Evolutionary conservation across 2,329 filamentous ascomycete genomes (phyloP), one percentile per base, ranked within the genome.

Genomic region (Sporothrix brunneoviolacea): DNA sequence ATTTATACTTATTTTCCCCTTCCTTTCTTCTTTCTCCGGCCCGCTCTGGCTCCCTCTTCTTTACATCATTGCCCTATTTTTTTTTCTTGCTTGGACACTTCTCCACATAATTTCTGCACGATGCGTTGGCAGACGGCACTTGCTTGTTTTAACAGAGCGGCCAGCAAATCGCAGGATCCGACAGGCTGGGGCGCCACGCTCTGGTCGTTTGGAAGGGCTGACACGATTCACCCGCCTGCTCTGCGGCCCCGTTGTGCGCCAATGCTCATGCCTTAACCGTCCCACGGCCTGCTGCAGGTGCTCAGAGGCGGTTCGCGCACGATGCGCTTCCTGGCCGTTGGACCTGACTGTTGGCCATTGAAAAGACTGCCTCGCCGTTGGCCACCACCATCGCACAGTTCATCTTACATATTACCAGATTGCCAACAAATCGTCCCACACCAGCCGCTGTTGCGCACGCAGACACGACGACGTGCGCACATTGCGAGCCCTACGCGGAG

Each of bases 71-170:
- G 32, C 40, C 16, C 27, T 36, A 16, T 28, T 60, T 49, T 52
- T 52, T 54, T 54, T 50, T 53, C 46, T 54, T 51, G 35, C 45
- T 55, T 55, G 18, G 36, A 12, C 19, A 13, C 53, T 58, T 53
- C 63, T 64, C 63, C 63, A 64, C 64, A 57, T 59, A 52, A 52
- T 56, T 60, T 51, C 63, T 66, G 64, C 64, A 66, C 56, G 64
- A 65, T 66, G 64, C 61, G 63, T 56, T 66, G 64, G 63, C 64
- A 64, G 45, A 50, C 54, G 54, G 58, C 57, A 59, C 52, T 51
- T 52, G 48, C 49, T 49, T 35, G 40, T 19, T 43, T 18, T 52
- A 53, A 47, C 51, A 57, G 57, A 54, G 58, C 56, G 57, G 55
- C 44, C 35, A 53, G 48, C 53, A 45, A 41, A 55, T 57, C 50